A percentile compares a stretch with the other conserved stretches of the same genome.
phyloP scores from a whole-genome alignment of 2,329 filamentous ascomycete species.

The Sporothrix mexicana region DNA sequence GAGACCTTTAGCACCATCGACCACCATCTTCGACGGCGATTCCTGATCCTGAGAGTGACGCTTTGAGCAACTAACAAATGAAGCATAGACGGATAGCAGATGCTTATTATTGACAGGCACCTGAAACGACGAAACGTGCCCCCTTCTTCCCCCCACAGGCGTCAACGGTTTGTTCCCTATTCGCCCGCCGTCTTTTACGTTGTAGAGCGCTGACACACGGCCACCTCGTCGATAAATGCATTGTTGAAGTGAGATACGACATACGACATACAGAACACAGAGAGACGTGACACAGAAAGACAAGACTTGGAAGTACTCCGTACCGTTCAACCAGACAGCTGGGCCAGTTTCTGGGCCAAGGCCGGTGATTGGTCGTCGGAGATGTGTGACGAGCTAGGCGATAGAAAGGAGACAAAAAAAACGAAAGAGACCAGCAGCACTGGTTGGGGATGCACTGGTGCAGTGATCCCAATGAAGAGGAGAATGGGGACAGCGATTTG shows the following conservation, averaged over 20 bases:
- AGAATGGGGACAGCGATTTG: neutral
- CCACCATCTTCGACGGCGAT: neutral
- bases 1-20: neutral
- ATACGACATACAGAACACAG: neutral
- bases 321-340: neutral
- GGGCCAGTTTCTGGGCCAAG: neutral
- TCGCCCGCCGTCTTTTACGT: neutral
- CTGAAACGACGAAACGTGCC: slow-evolving; percentile 2
- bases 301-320: neutral
- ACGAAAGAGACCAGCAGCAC: neutral
- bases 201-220: neutral
- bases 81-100: neutral
- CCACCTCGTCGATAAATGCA: neutral
- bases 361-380: neutral
- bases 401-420: neutral
- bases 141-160: neutral
- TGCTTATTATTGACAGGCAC: neutral
- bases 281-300: neutral
- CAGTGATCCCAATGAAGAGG: neutral
- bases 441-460: neutral
- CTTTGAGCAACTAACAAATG: no score
- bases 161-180: neutral
- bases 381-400: neutral
- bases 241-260: neutral
- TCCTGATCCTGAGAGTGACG: no score